A percentile compares a stretch with the other conserved stretches of the same genome.
phyloP scores from a whole-genome alignment of 768 basidiomycete species.

The Paxillus ammoniavirescens region DNA sequence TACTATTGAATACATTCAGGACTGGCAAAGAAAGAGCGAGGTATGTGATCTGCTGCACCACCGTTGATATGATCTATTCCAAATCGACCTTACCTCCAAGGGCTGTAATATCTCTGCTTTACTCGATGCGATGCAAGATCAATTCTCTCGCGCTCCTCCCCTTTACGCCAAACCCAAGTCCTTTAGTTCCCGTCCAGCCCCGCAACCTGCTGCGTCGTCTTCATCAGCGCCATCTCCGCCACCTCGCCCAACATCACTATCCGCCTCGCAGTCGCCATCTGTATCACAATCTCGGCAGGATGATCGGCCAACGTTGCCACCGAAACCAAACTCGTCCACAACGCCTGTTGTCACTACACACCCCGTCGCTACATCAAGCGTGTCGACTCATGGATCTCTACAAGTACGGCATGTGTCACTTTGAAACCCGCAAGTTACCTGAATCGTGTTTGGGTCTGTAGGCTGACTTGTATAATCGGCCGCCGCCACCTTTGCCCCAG shows the following conservation, averaged over 20 bases:
- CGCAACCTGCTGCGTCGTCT: constrained; percentile 19
- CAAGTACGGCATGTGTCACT: constrained; percentile 20
- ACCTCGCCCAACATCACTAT: constrained; percentile 12
- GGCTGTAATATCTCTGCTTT: constrained; percentile 74
- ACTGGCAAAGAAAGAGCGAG: constrained; percentile 85
- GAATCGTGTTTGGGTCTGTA: constrained; percentile 8
- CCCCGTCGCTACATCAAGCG: constrained; percentile 10
- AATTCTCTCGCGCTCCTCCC: constrained; percentile 85
- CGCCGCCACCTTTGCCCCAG: constrained; percentile 36
- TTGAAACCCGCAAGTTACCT: neutral
- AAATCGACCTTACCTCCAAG: constrained; percentile 38
- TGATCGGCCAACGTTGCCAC: constrained; percentile 39
- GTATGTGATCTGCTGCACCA: constrained; percentile 40
- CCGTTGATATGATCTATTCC: constrained; percentile 9
- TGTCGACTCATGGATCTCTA: constrained; percentile 5
- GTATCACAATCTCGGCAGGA: constrained; percentile 15
- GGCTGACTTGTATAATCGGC: constrained; percentile 30
- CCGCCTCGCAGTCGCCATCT: constrained; percentile 18
- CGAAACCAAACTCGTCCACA: constrained; percentile 32
- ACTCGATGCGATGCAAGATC: constrained; percentile 71
- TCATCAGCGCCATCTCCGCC: constrained; percentile 15
- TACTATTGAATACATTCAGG: constrained; percentile 61
- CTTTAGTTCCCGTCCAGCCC: constrained; percentile 20
- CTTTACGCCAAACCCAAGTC: constrained; percentile 80
- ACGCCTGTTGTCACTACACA: constrained; percentile 12